Evolutionary conservation across 139 green algal genomes (phyloP).

Genomic region (Picocystis salinarum): DNA sequence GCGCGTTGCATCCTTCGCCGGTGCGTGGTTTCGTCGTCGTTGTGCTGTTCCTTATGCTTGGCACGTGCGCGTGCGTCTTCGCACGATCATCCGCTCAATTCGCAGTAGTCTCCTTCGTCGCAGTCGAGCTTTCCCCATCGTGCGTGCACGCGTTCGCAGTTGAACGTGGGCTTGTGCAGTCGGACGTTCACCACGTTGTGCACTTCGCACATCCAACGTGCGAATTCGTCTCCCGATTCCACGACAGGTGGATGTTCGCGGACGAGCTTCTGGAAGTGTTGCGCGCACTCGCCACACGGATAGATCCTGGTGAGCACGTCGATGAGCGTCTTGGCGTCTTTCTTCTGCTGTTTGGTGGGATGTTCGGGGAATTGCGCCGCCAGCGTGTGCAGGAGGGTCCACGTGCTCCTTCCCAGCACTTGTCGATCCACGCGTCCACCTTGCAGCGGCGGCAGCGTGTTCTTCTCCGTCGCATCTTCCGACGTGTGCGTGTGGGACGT

Average conservation of each 20-base stretch:
- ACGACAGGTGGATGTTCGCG: conserved; percentile 31
- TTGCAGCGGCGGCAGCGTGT: no score
- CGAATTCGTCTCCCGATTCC: conserved; percentile 25
- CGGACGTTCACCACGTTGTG: conserved; percentile 70
- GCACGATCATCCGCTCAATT: no score
- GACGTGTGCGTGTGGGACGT: no score
- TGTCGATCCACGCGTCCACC: no score
- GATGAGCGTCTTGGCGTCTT: conserved; percentile 39
- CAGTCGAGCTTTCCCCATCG: conserved; percentile 56
- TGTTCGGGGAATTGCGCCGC: conserved; percentile 72
- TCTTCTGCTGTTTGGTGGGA: conserved; percentile 57
- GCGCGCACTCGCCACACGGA: conserved; percentile 71
- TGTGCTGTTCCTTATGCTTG: no score
- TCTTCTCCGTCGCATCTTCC: no score
- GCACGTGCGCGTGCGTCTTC: no score
- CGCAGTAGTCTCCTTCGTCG: no score
- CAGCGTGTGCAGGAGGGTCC: conserved; percentile 79
- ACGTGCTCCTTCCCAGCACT: conserved; percentile 60
- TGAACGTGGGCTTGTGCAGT: conserved; percentile 63
- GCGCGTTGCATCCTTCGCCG: no score
- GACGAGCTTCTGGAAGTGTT: conserved; percentile 68
- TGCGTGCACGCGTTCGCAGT: conserved; percentile 45
- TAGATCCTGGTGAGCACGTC: conserved; percentile 67
- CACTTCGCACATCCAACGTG: conserved; percentile 57
- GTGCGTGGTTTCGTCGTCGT: no score